A percentile compares a stretch with the other conserved stretches of the same genome.
Evolutionary conservation across 2,329 filamentous ascomycete species (phyloP).

Genomic region (Colletotrichum spinosum): DNA sequence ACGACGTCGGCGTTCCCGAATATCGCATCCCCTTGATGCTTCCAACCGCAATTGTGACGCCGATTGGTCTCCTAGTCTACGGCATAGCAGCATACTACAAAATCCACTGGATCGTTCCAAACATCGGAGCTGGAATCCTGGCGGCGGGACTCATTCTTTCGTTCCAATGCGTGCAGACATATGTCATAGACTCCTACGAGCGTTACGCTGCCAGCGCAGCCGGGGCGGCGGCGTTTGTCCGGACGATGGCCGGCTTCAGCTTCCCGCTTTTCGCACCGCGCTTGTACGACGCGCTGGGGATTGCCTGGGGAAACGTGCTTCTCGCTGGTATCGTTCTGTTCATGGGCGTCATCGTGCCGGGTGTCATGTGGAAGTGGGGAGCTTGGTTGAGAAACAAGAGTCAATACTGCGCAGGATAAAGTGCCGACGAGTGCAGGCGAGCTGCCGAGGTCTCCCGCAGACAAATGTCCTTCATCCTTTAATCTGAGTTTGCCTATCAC

Average conservation of each 20-base stretch:
- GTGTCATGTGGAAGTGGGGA: conserved; percentile 39
- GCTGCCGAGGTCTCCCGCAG: no score
- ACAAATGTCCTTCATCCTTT: no score
- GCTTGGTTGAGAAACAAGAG: conserved; percentile 39
- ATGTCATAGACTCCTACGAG: conserved; percentile 52
- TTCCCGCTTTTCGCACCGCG: conserved; percentile 68
- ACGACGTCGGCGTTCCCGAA: conserved; percentile 46
- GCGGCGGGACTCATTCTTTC: conserved; percentile 64
- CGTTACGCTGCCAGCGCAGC: conserved; percentile 37
- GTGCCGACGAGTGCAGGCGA: no score
- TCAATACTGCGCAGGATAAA: conserved; percentile 33
- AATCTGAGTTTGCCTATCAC: no score
- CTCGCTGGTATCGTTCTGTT: conserved; percentile 44
- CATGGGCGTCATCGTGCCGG: conserved; percentile 37
- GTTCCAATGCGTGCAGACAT: conserved; percentile 70
- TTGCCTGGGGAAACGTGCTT: conserved; percentile 56
- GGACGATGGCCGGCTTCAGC: conserved; percentile 66
- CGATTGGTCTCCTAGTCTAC: conserved; percentile 62
- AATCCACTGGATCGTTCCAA: conserved; percentile 65
- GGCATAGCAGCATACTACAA: conserved; percentile 56
- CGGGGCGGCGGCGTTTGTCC: conserved; percentile 59
- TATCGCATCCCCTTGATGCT: conserved; percentile 50
- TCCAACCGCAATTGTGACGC: conserved; percentile 53
- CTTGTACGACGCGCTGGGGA: conserved; percentile 54
- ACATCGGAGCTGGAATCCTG: conserved; percentile 63